These are phyloP conservation scores for Pouteria campechiana DNA, from an alignment of 179 eudicot species.

Conservation along the genomic window DNA sequence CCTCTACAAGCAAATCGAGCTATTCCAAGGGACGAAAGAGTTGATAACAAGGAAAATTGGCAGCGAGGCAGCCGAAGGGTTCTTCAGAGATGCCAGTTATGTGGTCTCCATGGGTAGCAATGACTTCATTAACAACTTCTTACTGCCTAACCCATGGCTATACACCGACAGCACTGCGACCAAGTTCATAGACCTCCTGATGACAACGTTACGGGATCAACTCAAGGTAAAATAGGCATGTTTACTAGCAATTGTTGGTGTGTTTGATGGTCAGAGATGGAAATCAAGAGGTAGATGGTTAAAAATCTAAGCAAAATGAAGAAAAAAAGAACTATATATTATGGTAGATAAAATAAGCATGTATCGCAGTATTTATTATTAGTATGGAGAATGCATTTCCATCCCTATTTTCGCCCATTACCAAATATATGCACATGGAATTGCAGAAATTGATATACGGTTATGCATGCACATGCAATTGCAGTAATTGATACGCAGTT, in stretches of 20 bases:
- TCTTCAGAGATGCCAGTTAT: conserved; percentile 49
- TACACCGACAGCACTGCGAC: conserved; percentile 39
- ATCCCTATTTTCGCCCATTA: too few species aligned
- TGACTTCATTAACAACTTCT: conserved; percentile 90
- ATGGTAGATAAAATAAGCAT: background rate
- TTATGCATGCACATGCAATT: too few species aligned
- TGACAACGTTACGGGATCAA: conserved; percentile 55
- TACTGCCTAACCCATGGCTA: conserved; percentile 89
- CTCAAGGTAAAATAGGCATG: conserved; percentile 68
- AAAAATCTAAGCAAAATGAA: too few species aligned
- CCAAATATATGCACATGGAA: too few species aligned
- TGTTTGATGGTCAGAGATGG: too few species aligned
- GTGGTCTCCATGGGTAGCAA: conserved; percentile 90
- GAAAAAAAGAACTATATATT: too few species aligned
- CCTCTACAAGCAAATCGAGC: conserved; percentile 71
- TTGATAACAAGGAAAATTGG: conserved; percentile 55
- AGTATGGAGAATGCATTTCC: too few species aligned
- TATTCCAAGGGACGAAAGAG: conserved; percentile 65
- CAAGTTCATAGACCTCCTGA: conserved; percentile 56
- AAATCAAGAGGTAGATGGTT: too few species aligned
- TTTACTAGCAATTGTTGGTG: too few species aligned
- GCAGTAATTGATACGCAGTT: too few species aligned
- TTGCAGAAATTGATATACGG: too few species aligned
- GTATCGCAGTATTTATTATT: too few species aligned
- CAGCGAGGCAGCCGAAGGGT: conserved; percentile 34